Evolutionary conservation across 768 basidiomycete species (phyloP).

Genomic region (Podaxis sp.): DNA sequence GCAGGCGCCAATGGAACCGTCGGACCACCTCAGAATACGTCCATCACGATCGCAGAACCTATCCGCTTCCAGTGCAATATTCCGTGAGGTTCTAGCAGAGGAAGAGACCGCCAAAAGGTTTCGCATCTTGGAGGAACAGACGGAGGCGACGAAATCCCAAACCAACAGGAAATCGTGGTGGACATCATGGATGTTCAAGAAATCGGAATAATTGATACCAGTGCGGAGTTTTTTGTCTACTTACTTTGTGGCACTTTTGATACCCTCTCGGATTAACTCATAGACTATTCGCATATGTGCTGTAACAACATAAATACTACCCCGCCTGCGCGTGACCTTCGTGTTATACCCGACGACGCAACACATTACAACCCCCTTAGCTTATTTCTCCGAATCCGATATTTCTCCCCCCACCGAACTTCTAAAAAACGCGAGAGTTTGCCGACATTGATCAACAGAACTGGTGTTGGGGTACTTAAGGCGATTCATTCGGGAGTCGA

Average conservation of each 20-base stretch:
- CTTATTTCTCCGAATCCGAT: conserved; percentile 33
- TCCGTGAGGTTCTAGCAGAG: conserved; percentile 68
- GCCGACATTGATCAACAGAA: conserved; percentile 29
- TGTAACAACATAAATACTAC: conserved; percentile 8
- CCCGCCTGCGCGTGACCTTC: conserved; percentile 13
- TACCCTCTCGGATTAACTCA: conserved; percentile 37
- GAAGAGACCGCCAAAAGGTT: conserved; percentile 57
- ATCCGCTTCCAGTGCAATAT: conserved; percentile 62
- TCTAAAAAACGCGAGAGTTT: conserved; percentile 27
- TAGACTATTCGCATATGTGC: conserved; percentile 21
- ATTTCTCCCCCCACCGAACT: conserved; percentile 31
- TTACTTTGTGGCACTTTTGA: conserved; percentile 25
- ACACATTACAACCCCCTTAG: conserved; percentile 14
- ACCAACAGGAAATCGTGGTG: conserved; percentile 52
- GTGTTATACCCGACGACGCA: conserved; percentile 1
- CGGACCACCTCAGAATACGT: conserved; percentile 9
- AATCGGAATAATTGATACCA: conserved; percentile 24
- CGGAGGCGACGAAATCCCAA: conserved; percentile 43
- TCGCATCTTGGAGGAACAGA: conserved; percentile 53
- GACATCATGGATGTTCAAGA: conserved; percentile 65
- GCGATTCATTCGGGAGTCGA: background rate
- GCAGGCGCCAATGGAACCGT: conserved; percentile 31
- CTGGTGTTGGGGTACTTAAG: conserved; percentile 18
- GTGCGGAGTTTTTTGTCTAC: conserved; percentile 26
- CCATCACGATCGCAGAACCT: conserved; percentile 37